Evolutionary conservation across 2,329 filamentous ascomycete species (phyloP).

Genomic region (Zymoseptoria crescenta): DNA sequence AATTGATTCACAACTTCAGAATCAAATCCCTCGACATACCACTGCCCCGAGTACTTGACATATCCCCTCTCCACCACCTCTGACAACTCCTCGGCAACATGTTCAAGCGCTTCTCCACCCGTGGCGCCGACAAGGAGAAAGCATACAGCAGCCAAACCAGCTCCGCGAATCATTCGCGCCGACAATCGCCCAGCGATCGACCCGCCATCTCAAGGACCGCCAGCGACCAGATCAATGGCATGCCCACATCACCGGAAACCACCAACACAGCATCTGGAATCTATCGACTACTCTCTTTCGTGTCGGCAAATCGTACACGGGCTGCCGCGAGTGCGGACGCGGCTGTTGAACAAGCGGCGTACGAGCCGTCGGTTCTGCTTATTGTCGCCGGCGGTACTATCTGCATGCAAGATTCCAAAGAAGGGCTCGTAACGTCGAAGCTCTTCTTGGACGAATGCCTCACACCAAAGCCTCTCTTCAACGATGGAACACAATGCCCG

Average conservation of each 20-base stretch:
- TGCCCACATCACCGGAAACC: not conserved
- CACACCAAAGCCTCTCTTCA: constrained; percentile 75
- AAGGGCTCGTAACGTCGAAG: constrained; percentile 65
- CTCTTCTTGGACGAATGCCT: constrained; percentile 78
- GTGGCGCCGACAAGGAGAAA: not conserved
- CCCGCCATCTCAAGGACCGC: not conserved
- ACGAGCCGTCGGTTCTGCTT: constrained; percentile 55
- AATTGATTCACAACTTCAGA: not conserved
- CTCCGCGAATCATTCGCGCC: not conserved
- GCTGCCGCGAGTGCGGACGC: constrained; percentile 3
- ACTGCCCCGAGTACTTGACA: not conserved
- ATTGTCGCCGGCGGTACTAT: constrained; percentile 87
- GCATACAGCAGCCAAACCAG: not conserved
- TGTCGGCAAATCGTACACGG: constrained; percentile 13
- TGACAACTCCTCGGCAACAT: not conserved
- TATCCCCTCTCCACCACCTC: not conserved
- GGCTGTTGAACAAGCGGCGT: constrained; percentile 1
- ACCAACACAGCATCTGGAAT: constrained; percentile 15
- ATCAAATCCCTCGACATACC: not conserved
- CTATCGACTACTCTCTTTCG: constrained; percentile 18
- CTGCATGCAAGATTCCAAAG: constrained; percentile 76
- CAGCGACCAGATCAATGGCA: not conserved
- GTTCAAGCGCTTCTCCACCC: not conserved
- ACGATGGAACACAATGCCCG: constrained; percentile 56
- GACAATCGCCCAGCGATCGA: not conserved